Percentiles rank a stretch among this genome's conserved stretches.
These are phyloP conservation scores for Peterozyma xylosa DNA, from an alignment of 805 yeast genomes.

Conservation along the genomic window DNA sequence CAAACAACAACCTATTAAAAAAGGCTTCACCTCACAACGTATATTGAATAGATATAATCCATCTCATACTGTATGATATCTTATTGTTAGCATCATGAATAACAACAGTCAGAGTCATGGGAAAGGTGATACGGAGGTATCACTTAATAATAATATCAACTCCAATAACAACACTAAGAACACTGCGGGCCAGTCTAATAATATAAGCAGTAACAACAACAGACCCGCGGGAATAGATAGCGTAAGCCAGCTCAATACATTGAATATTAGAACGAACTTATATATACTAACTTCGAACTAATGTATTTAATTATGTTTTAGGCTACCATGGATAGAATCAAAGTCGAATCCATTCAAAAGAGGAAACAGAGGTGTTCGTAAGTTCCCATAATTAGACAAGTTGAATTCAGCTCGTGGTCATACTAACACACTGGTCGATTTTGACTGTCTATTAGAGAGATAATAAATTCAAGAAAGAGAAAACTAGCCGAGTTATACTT, in stretches of 20 bases:
- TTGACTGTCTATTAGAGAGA: constrained; percentile 16
- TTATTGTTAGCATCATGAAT: too few species aligned
- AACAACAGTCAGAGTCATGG: too few species aligned
- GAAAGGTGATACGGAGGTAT: too few species aligned
- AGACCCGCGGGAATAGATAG: background rate
- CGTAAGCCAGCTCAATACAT: background rate
- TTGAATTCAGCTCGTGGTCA: too few species aligned
- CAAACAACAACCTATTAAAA: too few species aligned
- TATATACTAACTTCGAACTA: constrained; percentile 2
- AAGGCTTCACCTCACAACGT: too few species aligned
- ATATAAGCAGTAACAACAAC: background rate
- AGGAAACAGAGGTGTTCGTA: constrained; percentile 33
- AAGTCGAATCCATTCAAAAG: constrained; percentile 37
- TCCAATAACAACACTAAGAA: too few species aligned
- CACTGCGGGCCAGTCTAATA: too few species aligned
- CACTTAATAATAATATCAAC: too few species aligned
- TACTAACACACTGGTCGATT: too few species aligned
- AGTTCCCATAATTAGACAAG: constrained; percentile 4
- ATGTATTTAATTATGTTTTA: background rate
- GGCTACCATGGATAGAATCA: constrained; percentile 30
- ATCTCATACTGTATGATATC: too few species aligned
- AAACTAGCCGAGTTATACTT: constrained; percentile 57
- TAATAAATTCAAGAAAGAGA: constrained; percentile 45
- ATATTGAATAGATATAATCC: too few species aligned
- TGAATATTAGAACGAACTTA: background rate